A percentile compares a stretch with the other conserved stretches of the same genome.
Evolutionary conservation across 352 stramenopile species (phyloP).

Genomic region (Phytophthora macrochlamydospora): DNA sequence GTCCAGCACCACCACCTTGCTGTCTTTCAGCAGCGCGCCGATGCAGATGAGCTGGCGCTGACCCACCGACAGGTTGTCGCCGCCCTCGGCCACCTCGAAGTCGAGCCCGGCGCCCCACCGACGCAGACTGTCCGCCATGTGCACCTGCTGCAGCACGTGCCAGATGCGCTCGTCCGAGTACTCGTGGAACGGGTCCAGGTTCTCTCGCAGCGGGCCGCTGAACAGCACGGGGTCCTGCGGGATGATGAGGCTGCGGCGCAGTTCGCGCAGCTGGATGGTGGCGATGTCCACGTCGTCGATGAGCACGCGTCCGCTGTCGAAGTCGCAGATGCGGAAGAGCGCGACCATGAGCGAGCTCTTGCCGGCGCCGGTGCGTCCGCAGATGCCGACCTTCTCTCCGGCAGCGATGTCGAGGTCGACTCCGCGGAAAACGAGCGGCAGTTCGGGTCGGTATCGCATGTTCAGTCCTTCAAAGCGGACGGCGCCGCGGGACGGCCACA

Average conservation of each 20-base stretch:
- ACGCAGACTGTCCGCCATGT: conserved; percentile 58
- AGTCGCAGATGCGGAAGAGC: conserved; percentile 47
- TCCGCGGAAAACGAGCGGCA: conserved; percentile 41
- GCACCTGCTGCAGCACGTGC: conserved; percentile 50
- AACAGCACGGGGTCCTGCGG: conserved; percentile 88
- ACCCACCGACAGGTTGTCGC: conserved; percentile 92
- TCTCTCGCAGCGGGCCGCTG: conserved; percentile 80
- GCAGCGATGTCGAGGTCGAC: conserved; percentile 43
- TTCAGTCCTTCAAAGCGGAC: conserved; percentile 32
- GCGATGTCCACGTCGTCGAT: conserved; percentile 86
- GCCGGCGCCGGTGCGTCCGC: conserved; percentile 49
- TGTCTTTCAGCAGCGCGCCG: conserved; percentile 89
- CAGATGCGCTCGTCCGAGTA: conserved; percentile 66
- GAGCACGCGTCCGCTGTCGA: conserved; percentile 67
- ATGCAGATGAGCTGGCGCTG: conserved; percentile 95
- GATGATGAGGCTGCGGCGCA: conserved; percentile 45
- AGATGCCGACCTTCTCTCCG: conserved; percentile 64
- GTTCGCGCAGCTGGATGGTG: conserved; percentile 12
- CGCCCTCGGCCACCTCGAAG: conserved; percentile 87
- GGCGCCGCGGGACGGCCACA: conserved; percentile 29
- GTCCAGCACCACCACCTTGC: conserved; percentile 93
- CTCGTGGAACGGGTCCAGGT: conserved; percentile 88
- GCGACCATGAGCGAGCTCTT: conserved; percentile 52
- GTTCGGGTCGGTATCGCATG: conserved; percentile 49
- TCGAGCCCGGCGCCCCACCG: conserved; percentile 65